Conservation (phyloP, 2,329 filamentous ascomycete genomes). For the Pyrenophora seminiperda region DNA sequence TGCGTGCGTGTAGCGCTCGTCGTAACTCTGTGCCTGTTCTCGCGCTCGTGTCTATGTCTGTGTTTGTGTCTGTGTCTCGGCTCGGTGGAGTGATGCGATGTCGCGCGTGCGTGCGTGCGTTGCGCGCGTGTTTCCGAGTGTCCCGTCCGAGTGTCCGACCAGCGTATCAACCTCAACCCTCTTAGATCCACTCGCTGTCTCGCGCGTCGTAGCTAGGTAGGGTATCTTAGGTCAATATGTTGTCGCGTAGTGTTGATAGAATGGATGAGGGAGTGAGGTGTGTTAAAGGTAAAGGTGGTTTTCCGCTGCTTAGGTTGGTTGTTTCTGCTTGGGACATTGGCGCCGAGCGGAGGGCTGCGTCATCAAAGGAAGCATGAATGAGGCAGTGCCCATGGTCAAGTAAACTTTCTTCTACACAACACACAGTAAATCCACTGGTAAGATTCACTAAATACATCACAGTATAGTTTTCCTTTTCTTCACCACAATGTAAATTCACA, state of each 20-base stretch:
- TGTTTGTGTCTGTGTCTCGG: no score
- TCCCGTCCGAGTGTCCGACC: no score
- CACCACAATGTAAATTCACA: no score
- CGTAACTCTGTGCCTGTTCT: neutral
- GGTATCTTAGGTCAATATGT: neutral
- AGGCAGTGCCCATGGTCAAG: no score
- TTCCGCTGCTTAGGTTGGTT: neutral
- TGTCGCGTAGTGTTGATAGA: neutral
- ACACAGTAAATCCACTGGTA: no score
- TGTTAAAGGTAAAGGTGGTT: neutral
- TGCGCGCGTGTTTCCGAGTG: no score
- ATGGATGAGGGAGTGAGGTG: neutral
- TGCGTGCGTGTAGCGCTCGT: neutral
- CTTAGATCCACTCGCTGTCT: no score
- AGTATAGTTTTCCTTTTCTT: no score
- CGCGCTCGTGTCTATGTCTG: neutral
- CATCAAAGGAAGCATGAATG: no score
- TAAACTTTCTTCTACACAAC: no score
- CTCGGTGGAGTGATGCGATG: neutral
- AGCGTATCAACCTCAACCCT: no score
- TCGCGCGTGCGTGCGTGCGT: neutral
- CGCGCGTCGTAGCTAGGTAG: neutral
- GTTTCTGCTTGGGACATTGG: slow-evolving; percentile 3
- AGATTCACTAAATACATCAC: no score
- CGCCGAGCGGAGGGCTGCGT: slow-evolving; percentile 15